phyloP scores from a whole-genome alignment of 768 basidiomycete genomes.

The Leucocoprinus leucothites region DNA sequence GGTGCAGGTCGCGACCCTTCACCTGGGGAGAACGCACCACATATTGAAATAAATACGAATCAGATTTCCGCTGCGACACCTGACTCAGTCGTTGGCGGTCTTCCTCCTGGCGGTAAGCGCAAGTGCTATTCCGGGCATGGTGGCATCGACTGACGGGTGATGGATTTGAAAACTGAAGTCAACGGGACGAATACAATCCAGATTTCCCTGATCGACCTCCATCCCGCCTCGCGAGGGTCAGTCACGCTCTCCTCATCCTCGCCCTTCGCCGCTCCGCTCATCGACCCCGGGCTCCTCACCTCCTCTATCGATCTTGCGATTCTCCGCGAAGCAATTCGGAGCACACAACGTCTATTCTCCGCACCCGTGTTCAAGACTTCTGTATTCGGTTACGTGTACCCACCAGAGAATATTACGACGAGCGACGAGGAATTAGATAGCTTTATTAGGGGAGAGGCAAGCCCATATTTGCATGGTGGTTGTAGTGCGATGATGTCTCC shows the following conservation, averaged over 20 bases:
- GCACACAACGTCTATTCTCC: slow-evolving; percentile 10
- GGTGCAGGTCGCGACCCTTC: slow-evolving; percentile 9
- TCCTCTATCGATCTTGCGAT: slow-evolving; percentile 11
- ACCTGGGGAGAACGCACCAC: neutral
- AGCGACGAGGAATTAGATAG: slow-evolving; percentile 3
- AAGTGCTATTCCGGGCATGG: too few species aligned
- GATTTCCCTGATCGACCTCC: neutral
- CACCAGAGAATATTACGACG: slow-evolving; percentile 1
- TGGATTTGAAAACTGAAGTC: too few species aligned
- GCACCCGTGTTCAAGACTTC: slow-evolving; percentile 5
- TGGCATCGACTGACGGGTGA: too few species aligned
- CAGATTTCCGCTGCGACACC: neutral
- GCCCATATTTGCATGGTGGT: slow-evolving; percentile 24
- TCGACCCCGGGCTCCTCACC: slow-evolving; percentile 7
- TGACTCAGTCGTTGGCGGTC: neutral
- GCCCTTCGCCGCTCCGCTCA: slow-evolving; percentile 10
- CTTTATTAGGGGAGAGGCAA: neutral
- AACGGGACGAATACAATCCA: neutral
- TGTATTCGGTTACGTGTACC: neutral
- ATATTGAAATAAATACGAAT: neutral
- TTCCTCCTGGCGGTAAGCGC: neutral
- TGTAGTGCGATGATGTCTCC: slow-evolving; percentile 31
- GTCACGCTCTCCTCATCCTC: neutral
- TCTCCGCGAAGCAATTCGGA: slow-evolving; percentile 12
- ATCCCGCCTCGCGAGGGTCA: slow-evolving; percentile 8